Conservation (phyloP, 179 eudicot species). For the Silene coronaria region DNA sequence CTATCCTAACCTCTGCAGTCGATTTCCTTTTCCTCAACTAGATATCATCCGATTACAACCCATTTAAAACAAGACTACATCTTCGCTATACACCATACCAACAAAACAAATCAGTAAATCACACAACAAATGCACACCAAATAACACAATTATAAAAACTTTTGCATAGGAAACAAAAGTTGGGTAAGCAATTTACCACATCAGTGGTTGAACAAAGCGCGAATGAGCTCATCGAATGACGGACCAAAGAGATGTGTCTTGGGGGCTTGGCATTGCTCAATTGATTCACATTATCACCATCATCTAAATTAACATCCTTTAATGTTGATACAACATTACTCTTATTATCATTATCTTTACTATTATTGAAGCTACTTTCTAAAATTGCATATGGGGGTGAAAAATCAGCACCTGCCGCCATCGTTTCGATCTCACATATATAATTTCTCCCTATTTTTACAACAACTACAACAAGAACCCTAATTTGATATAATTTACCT, state of each 20-base stretch:
- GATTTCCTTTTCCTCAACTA: background rate
- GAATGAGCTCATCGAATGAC: slow-evolving; percentile 49
- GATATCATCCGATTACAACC: slow-evolving; percentile 1
- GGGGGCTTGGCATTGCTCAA: slow-evolving; percentile 55
- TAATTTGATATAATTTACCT: background rate
- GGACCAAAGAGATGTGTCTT: slow-evolving; percentile 49
- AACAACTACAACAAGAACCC: slow-evolving; percentile 8
- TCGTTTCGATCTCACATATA: slow-evolving; percentile 24
- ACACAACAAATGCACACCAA: background rate
- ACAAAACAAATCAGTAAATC: background rate
- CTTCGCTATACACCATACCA: background rate
- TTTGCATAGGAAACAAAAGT: background rate
- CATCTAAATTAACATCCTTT: slow-evolving; percentile 41
- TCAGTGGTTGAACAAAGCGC: slow-evolving; percentile 32
- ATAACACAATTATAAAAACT: background rate
- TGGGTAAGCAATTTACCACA: slow-evolving; percentile 33
- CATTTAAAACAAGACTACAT: background rate
- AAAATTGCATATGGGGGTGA: slow-evolving; percentile 41
- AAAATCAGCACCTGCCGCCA: slow-evolving; percentile 67
- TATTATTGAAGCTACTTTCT: slow-evolving; percentile 32
- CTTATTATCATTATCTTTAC: slow-evolving; percentile 22
- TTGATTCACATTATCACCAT: slow-evolving; percentile 40
- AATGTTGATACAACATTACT: slow-evolving; percentile 22
- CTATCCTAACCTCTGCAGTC: background rate
- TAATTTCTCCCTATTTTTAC: background rate